A percentile compares a stretch with the other conserved stretches of the same genome.
phyloP scores from a whole-genome alignment of 768 basidiomycete species.

The Termitomyces sp. region DNA sequence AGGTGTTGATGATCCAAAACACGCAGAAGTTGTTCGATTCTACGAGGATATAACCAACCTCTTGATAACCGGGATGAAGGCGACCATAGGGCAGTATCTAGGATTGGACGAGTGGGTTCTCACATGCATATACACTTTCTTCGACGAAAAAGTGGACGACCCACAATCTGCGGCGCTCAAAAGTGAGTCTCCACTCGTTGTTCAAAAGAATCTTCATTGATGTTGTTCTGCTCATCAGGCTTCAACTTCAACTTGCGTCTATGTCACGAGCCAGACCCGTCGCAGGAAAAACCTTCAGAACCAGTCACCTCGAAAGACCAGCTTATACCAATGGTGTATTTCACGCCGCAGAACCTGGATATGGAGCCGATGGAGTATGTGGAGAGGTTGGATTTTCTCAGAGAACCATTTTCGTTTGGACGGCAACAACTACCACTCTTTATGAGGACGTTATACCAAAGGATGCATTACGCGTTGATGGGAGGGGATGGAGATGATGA shows the following conservation, averaged over 20 bases:
- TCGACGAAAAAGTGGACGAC: slow-evolving; percentile 30
- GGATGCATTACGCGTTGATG: slow-evolving; percentile 35
- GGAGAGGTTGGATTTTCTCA: slow-evolving; percentile 59
- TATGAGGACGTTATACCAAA: slow-evolving; percentile 56
- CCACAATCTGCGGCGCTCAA: slow-evolving; percentile 24
- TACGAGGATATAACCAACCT: slow-evolving; percentile 89
- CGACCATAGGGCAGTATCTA: slow-evolving; percentile 30
- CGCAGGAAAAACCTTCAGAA: slow-evolving; percentile 22
- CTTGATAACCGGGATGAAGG: slow-evolving; percentile 60
- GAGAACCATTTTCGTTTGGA: slow-evolving; percentile 63
- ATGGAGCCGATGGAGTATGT: slow-evolving; percentile 55
- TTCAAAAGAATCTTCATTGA: background rate
- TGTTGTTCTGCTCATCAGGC: slow-evolving; percentile 32
- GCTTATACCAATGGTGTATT: slow-evolving; percentile 49
- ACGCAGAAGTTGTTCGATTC: slow-evolving; percentile 58
- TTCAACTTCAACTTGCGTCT: slow-evolving; percentile 58
- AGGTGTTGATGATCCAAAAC: slow-evolving; percentile 52
- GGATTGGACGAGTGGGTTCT: slow-evolving; percentile 58
- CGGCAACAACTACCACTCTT: slow-evolving; percentile 66
- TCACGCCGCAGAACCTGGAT: slow-evolving; percentile 61
- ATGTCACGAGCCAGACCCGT: slow-evolving; percentile 32
- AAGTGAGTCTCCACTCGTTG: slow-evolving; percentile 30
- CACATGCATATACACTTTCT: slow-evolving; percentile 65
- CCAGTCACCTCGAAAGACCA: slow-evolving; percentile 33
- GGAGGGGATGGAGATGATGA: slow-evolving; percentile 8